Conservation (phyloP, 257 asterid genomes). For the Solanum tarijense region DNA sequence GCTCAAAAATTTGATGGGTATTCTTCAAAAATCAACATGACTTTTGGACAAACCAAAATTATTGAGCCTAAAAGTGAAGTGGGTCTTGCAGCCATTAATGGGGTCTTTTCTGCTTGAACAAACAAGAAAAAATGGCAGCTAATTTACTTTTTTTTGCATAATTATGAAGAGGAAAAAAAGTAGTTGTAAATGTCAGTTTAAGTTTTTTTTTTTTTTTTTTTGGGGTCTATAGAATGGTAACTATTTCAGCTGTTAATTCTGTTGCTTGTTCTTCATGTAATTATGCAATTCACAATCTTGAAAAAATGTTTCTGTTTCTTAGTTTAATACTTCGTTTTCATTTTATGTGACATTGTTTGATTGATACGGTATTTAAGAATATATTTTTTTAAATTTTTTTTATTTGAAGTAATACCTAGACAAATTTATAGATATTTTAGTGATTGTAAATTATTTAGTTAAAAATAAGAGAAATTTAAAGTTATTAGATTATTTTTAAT, state of each 20-base stretch:
- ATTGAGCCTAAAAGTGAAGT: constrained; percentile 29
- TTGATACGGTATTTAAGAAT: not conserved
- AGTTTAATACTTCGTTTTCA: too few relatives aligned
- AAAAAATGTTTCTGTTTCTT: not conserved
- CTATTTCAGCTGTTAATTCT: not conserved
- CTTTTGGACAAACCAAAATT: not conserved
- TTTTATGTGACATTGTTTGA: too few relatives aligned
- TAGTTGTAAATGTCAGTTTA: not conserved
- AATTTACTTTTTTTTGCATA: not conserved
- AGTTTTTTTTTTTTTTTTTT: not conserved
- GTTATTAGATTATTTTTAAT: too few relatives aligned
- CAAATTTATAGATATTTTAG: too few relatives aligned
- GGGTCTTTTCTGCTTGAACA: constrained; percentile 52
- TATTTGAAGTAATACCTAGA: too few relatives aligned
- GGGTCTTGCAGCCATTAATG: constrained; percentile 41
- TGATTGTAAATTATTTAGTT: too few relatives aligned
- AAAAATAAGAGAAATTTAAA: too few relatives aligned
- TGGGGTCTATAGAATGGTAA: not conserved
- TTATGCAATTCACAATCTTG: not conserved
- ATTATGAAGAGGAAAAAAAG: not conserved
- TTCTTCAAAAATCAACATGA: constrained; percentile 27
- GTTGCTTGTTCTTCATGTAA: not conserved
- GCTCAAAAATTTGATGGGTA: constrained; percentile 15
- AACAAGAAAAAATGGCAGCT: not conserved
- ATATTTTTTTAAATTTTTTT: too few relatives aligned